phyloP scores from a whole-genome alignment of 1,284 basidiomycete genomes.

The Sanguinoderma infundibulare region DNA sequence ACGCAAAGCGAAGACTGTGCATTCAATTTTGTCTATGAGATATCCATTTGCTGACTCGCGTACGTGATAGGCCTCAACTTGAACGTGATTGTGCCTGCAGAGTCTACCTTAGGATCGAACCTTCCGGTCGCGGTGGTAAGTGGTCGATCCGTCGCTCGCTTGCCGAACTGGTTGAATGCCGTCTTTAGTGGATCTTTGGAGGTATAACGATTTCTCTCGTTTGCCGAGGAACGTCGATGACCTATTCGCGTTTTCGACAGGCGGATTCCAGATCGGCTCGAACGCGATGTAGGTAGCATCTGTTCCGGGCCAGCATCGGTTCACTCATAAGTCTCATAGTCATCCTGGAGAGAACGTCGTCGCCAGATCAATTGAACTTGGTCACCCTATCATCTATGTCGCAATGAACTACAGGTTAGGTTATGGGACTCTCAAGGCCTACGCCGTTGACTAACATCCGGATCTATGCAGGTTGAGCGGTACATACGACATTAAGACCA shows the following conservation, averaged over 20 bases:
- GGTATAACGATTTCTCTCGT: conserved; percentile 3
- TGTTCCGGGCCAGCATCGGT: neutral
- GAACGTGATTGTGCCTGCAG: conserved; percentile 44
- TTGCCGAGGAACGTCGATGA: neutral
- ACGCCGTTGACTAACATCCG: neutral
- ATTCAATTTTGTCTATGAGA: neutral
- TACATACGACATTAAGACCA: neutral
- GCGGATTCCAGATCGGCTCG: conserved; percentile 5
- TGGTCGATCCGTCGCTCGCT: neutral
- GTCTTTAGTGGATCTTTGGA: conserved; percentile 30
- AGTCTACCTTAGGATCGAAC: conserved; percentile 23
- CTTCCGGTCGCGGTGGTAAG: conserved; percentile 48
- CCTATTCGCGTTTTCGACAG: neutral
- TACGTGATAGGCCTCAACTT: conserved; percentile 44
- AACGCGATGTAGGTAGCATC: conserved; percentile 1
- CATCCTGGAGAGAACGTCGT: conserved; percentile 29
- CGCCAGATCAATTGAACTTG: conserved; percentile 39
- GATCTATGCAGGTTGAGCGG: neutral
- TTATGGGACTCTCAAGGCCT: neutral
- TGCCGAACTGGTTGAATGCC: neutral
- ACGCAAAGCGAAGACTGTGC: conserved; percentile 26
- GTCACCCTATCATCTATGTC: conserved; percentile 37
- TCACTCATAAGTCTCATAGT: neutral
- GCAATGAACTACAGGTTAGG: conserved; percentile 39
- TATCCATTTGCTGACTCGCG: neutral